Conservation (phyloP, 2,329 filamentous ascomycete species). For the Cordyceps javanica region DNA sequence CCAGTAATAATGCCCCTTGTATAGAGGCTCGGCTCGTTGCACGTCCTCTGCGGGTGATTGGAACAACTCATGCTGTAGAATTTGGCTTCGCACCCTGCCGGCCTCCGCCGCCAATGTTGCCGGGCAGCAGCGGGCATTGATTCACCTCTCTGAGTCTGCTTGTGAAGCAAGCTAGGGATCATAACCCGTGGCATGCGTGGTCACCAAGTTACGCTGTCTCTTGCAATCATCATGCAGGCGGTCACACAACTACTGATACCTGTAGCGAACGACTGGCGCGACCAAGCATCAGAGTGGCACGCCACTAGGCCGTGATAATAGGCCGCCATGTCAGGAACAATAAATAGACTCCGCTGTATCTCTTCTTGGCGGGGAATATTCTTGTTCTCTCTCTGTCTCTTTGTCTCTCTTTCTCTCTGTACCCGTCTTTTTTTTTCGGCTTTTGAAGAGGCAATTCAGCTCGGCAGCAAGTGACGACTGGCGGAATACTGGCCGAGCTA, state of each 20-base stretch:
- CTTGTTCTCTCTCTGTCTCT: too few species aligned
- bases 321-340: conserved; percentile 5
- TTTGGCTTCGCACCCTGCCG: neutral
- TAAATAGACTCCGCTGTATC: conserved; percentile 7
- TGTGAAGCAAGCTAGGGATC: neutral
- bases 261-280: conserved; percentile 1
- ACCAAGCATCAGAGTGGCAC: neutral
- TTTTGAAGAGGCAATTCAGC: too few species aligned
- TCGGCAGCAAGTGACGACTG: neutral
- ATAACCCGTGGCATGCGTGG: too few species aligned
- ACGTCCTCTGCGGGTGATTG: neutral
- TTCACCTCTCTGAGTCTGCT: neutral
- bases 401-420: too few species aligned
- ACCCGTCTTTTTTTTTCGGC: too few species aligned
- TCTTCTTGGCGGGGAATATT: too few species aligned
- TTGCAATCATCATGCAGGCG: conserved; percentile 1
- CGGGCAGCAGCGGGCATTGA: neutral
- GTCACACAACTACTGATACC: neutral
- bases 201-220: neutral
- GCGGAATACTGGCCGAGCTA: neutral
- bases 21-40: neutral
- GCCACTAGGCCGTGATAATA: conserved; percentile 7
- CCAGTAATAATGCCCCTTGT: too few species aligned
- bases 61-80: neutral
- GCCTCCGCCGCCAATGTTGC: neutral